These are phyloP conservation scores for Stephania yunnanensis DNA, from an alignment of 164 flowering plant genomes.

Conservation along the genomic window DNA sequence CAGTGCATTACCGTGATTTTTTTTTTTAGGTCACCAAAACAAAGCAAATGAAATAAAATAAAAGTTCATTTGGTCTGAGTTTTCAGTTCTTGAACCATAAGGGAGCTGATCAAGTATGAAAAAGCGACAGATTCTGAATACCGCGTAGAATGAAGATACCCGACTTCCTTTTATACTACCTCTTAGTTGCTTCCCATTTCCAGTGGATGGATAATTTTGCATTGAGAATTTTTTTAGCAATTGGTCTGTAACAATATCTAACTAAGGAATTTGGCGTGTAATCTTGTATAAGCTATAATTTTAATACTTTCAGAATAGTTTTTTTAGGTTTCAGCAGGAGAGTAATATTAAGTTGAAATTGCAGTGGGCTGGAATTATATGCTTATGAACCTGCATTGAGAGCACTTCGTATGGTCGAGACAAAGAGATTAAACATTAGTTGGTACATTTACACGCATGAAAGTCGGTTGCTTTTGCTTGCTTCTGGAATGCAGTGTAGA, in stretches of 20 bases:
- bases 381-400: conserved; percentile 48
- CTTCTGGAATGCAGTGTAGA: conserved; percentile 97
- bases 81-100: too few relatives aligned
- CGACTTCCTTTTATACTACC: background rate
- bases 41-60: too few relatives aligned
- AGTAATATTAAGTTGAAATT: conserved; percentile 9
- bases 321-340: background rate
- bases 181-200: background rate
- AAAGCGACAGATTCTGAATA: too few relatives aligned
- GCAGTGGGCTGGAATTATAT: conserved; percentile 85
- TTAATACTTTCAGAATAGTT: too few relatives aligned
- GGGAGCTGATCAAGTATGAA: too few relatives aligned
- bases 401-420: conserved; percentile 63
- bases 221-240: background rate
- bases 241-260: too few relatives aligned
- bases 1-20: too few relatives aligned
- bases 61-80: too few relatives aligned
- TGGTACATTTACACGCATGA: conserved; percentile 97
- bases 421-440: conserved; percentile 64
- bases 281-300: too few relatives aligned
- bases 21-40: too few relatives aligned
- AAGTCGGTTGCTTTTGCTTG: conserved; percentile 92
- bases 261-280: too few relatives aligned
- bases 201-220: background rate
- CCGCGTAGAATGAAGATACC: background rate